phyloP scores from a whole-genome alignment of 106 monocot species.

The Gastrodia elata region DNA sequence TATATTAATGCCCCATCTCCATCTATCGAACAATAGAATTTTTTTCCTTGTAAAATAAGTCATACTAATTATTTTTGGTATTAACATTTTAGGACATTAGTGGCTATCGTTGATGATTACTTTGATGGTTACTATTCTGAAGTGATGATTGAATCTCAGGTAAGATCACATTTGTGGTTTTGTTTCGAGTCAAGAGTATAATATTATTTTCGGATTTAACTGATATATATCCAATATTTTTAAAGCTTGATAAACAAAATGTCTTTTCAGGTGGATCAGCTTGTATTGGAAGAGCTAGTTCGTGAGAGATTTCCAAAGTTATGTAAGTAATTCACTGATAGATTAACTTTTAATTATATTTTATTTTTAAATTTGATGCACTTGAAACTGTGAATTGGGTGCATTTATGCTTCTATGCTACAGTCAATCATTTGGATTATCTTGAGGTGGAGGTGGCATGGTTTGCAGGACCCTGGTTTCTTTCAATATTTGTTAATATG shows the following conservation, averaged over 20 bases:
- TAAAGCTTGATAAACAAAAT: not conserved
- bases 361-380: not conserved
- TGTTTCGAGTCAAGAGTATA: not conserved
- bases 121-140: constrained; percentile 94
- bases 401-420: constrained; percentile 7
- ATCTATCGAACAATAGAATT: not conserved
- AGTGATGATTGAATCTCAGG: constrained; percentile 99
- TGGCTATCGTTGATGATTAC: constrained; percentile 78
- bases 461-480: constrained; percentile 98
- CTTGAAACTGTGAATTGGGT: not conserved
- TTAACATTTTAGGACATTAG: constrained; percentile 58
- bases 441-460: constrained; percentile 92
- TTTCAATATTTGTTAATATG: constrained; percentile 94
- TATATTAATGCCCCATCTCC: not conserved
- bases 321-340: constrained; percentile 25
- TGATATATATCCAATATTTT: not conserved
- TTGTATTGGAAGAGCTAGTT: constrained; percentile 92
- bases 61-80: constrained; percentile 3
- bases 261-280: constrained; percentile 77
- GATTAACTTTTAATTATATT: not conserved
- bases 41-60: not conserved
- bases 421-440: constrained; percentile 97
- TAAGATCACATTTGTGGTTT: constrained; percentile 2
- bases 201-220: not conserved
- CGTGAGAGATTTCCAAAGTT: constrained; percentile 86